Conservation (phyloP, 805 yeast species). For the Kuraishia hungarica region DNA sequence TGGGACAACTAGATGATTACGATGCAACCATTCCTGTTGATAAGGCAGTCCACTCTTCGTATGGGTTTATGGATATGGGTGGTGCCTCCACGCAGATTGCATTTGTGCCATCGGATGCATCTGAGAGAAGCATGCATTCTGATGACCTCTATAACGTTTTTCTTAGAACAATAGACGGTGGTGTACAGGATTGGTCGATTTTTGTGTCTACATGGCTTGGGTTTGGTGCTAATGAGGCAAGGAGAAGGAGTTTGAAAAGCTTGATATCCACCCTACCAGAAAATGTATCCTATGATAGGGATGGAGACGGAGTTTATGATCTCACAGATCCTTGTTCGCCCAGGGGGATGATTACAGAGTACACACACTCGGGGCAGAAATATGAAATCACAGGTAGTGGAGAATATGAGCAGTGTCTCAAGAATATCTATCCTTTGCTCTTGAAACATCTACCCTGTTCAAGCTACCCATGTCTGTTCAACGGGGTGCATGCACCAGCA, state of each 20-base stretch:
- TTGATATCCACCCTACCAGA: slow-evolving; percentile 43
- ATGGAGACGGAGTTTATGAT: slow-evolving; percentile 37
- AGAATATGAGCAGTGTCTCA: slow-evolving; percentile 64
- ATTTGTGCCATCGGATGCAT: slow-evolving; percentile 64
- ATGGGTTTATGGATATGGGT: slow-evolving; percentile 98
- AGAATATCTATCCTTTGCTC: slow-evolving; percentile 65
- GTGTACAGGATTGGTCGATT: slow-evolving; percentile 66
- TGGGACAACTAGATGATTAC: slow-evolving; percentile 45
- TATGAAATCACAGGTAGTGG: slow-evolving; percentile 70
- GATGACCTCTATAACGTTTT: slow-evolving; percentile 67
- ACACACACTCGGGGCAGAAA: slow-evolving; percentile 34
- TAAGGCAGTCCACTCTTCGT: slow-evolving; percentile 31
- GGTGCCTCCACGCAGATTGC: slow-evolving; percentile 98
- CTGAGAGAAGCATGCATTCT: slow-evolving; percentile 54
- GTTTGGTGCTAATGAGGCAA: slow-evolving; percentile 93
- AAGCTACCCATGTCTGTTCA: slow-evolving; percentile 86
- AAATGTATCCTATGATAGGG: slow-evolving; percentile 30
- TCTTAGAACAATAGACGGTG: slow-evolving; percentile 65
- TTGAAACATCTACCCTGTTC: slow-evolving; percentile 74
- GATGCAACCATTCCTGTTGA: slow-evolving; percentile 16
- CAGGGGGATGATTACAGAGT: slow-evolving; percentile 40
- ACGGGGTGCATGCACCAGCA: slow-evolving; percentile 91
- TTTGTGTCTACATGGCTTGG: slow-evolving; percentile 97
- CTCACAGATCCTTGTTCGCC: slow-evolving; percentile 80
- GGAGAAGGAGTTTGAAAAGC: slow-evolving; percentile 54